phyloP scores from a whole-genome alignment of 1,139 yeast species.

The Arxiozyma bovina region DNA sequence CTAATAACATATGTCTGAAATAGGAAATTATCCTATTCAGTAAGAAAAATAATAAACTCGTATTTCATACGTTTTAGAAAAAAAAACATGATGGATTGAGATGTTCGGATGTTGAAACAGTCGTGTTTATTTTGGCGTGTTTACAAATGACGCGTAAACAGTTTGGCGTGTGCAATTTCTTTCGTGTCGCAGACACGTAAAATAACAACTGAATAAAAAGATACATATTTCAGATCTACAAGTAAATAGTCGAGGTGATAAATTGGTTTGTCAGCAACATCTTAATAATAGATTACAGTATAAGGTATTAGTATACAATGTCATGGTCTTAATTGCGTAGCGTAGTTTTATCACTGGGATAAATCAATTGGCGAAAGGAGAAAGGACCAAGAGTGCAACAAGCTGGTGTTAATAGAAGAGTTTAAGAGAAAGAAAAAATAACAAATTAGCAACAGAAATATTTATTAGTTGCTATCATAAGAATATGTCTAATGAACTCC shows the following conservation, averaged over 20 bases:
- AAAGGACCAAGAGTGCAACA: background rate
- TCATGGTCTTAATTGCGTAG: background rate
- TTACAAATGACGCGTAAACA: background rate
- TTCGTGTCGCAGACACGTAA: background rate
- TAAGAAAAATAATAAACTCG: background rate
- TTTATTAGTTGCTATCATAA: background rate
- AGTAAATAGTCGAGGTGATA: too few relatives aligned
- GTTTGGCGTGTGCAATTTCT: background rate
- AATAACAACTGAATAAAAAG: background rate
- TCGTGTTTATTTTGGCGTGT: background rate
- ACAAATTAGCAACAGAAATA: background rate
- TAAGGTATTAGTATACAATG: too few relatives aligned
- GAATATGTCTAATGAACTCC: background rate
- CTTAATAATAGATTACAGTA: too few relatives aligned
- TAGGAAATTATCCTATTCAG: background rate
- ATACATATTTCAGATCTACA: background rate
- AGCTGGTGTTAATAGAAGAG: background rate
- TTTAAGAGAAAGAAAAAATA: too few relatives aligned
- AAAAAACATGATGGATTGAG: background rate
- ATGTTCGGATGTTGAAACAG: slow-evolving; percentile 1
- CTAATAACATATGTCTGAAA: background rate
- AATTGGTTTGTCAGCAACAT: too few relatives aligned
- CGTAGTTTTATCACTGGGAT: background rate
- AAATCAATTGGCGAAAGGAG: background rate
- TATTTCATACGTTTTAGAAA: background rate